Evolutionary conservation across 1,284 basidiomycete species (phyloP).

Genomic region (Coniferiporia weirii): DNA sequence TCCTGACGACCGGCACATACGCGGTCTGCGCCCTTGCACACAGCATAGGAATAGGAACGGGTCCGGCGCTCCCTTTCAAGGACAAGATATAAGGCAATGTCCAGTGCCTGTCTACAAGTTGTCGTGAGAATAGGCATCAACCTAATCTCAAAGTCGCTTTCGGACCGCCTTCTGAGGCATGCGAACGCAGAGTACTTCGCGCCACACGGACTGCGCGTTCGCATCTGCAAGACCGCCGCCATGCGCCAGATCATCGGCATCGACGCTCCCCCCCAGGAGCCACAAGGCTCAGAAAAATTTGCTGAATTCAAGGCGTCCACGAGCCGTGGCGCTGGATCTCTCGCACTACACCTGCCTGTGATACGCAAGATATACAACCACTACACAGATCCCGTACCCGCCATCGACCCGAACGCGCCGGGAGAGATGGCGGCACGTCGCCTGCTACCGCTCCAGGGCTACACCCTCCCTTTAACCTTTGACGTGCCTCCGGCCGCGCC

Average conservation of each 20-base stretch:
- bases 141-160: conserved; percentile 19
- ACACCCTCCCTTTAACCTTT: neutral
- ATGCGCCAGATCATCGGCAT: conserved; percentile 18
- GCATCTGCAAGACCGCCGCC: conserved; percentile 19
- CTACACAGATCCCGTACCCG: neutral
- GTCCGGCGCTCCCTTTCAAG: too few relatives aligned
- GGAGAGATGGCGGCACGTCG: neutral
- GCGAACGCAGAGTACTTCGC: conserved; percentile 21
- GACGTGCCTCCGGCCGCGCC: neutral
- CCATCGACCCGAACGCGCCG: neutral
- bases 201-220: conserved; percentile 20
- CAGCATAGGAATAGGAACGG: too few relatives aligned
- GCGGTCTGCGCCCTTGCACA: too few relatives aligned
- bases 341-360: neutral
- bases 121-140: conserved; percentile 16
- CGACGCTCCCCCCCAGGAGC: neutral
- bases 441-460: neutral
- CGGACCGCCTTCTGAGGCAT: conserved; percentile 20
- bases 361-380: neutral
- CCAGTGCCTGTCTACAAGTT: conserved; percentile 14
- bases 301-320: too few relatives aligned
- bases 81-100: too few relatives aligned
- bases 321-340: neutral
- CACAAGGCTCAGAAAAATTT: neutral
- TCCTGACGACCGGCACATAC: too few relatives aligned